Percentiles rank a stretch among this genome's conserved stretches.
Conservation (phyloP, 2,329 filamentous ascomycete genomes). For the Cercospora sesami region DNA sequence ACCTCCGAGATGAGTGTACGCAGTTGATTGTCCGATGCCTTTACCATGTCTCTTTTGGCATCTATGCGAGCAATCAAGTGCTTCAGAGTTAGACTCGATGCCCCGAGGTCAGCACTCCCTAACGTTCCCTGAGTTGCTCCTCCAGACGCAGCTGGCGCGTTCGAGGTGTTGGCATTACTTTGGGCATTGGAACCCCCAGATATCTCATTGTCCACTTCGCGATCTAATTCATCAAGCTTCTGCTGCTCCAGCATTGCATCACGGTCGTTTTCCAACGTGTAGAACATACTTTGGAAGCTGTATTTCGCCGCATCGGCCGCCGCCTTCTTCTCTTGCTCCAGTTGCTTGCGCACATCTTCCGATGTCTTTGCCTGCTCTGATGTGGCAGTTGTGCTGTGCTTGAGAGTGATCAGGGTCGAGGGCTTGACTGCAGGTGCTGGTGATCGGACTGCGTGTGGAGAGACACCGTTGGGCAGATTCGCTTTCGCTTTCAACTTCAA, state of each 20-base stretch:
- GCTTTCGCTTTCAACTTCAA: conserved; percentile 55
- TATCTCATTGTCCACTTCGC: conserved; percentile 94
- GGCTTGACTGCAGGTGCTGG: conserved; percentile 64
- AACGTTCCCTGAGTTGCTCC: conserved; percentile 79
- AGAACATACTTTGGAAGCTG: conserved; percentile 91
- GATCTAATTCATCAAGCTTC: conserved; percentile 91
- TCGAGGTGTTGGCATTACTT: conserved; percentile 57
- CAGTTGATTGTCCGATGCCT: conserved; percentile 88
- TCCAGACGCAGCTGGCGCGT: conserved; percentile 48
- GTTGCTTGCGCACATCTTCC: conserved; percentile 86
- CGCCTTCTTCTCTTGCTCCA: conserved; percentile 88
- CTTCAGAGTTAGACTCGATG: conserved; percentile 92
- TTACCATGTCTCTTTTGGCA: conserved; percentile 83
- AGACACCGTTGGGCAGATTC: conserved; percentile 56
- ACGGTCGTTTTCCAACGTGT: conserved; percentile 90
- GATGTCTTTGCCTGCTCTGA: conserved; percentile 64
- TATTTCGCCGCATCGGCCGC: conserved; percentile 86
- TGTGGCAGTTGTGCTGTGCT: conserved; percentile 55
- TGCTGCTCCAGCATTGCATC: conserved; percentile 98
- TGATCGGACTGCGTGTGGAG: conserved; percentile 69
- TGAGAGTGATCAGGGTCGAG: conserved; percentile 45
- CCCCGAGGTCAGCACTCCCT: conserved; percentile 90
- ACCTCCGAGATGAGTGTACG: conserved; percentile 95
- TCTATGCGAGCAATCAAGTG: conserved; percentile 96
- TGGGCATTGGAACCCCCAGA: conserved; percentile 57